phyloP scores from a whole-genome alignment of 176 grass and related monocot species.

The Themeda triandra region DNA sequence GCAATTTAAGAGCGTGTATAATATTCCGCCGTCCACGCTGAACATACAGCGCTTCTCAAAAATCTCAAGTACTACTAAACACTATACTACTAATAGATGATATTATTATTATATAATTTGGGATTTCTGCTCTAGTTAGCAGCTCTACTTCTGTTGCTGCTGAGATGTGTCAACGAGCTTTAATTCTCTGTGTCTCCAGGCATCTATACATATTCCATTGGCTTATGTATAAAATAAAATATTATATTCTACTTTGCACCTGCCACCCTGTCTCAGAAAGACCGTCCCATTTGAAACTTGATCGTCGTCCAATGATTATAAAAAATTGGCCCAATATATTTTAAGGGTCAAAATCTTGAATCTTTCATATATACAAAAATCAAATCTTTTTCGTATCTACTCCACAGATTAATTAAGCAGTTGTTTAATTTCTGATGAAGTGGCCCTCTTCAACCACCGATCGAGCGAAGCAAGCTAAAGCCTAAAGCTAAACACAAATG shows the following conservation, averaged over 20 bases:
- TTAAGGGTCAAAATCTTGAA: no score
- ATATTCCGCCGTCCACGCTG: constrained; percentile 3
- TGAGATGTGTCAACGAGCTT: not conserved
- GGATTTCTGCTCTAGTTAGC: not conserved
- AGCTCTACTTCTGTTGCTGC: not conserved
- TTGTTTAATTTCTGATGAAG: not conserved
- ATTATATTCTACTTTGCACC: not conserved
- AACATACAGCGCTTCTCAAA: not conserved
- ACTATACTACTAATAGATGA: no score
- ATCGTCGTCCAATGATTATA: not conserved
- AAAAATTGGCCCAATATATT: not conserved
- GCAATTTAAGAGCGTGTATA: not conserved
- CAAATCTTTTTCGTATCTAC: not conserved
- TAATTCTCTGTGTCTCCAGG: not conserved
- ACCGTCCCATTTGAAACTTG: not conserved
- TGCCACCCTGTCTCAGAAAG: not conserved
- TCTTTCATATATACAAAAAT: not conserved
- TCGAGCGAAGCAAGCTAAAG: not conserved
- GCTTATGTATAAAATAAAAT: not conserved
- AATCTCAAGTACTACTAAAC: no score
- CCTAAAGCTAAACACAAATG: not conserved
- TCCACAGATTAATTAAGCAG: not conserved
- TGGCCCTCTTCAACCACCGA: not conserved
- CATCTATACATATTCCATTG: not conserved
- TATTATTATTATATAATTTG: not conserved